Evolutionary conservation across 495 filamentous ascomycete genomes (phyloP), one percentile per base, ranked within the genome.

Genomic region (Penicillium lividum): DNA sequence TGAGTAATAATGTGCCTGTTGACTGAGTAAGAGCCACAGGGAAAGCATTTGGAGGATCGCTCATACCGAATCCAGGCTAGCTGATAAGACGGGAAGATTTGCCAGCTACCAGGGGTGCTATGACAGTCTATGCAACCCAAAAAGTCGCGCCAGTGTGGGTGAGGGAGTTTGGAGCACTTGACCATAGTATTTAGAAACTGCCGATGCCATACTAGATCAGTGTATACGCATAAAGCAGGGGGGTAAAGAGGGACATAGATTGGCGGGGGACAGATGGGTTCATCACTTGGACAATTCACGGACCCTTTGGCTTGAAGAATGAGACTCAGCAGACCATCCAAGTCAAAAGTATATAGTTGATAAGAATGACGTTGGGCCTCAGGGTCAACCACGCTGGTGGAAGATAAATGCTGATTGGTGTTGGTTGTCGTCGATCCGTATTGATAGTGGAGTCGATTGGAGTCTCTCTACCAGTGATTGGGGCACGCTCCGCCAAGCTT

Each of bases 141-240:
- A 22, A 22, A 22, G 22, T 22, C 22, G 22, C 22, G 22, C 2
- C 22, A 22, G 22, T 22, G 22, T 22, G 22, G 22, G 2, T 22
- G 22, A 2, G 1, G 22, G 22, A 22, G 22, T 2, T 22, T 22
- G 22, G 22, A 22, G 22, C 22, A 1, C 22, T 22, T 22, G 22
- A 22, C 22, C 22, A 22, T 22, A 22, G 22, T 22, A 22, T 22
- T 2, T 22, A 22, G 22, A 22, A 22, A 22, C 22, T 22, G 22
- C 22, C 22, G 22, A 22, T 22, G 22, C 22, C 22, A 22, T 22
- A 22, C 22, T 22, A 86, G 61, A 81, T 78, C 27, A 82, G 84
- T 60, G 85, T 83, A 86, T 69, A 80, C 84, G 48, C 76, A 79
- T 29, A 83, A 85, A 59, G 78, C 80, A n/a, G 75, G 75, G 51